Percentiles rank a stretch among this genome's conserved stretches.
Conservation (phyloP, 306 rosid species). For the Lotus japonicus region DNA sequence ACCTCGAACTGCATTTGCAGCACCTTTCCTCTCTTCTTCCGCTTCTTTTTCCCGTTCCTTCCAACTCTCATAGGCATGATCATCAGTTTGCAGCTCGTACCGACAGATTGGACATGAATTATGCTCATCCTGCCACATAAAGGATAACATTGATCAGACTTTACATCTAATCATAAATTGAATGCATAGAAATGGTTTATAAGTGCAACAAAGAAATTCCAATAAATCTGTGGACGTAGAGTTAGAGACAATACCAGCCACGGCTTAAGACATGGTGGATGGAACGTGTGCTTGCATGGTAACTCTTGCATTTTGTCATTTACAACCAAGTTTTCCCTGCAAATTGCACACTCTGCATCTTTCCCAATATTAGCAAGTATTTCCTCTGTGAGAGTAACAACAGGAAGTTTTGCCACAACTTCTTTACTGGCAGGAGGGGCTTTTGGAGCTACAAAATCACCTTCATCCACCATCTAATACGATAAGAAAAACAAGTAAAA, state of each 20-base stretch:
- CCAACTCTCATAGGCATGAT: conserved; percentile 89
- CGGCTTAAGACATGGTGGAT: conserved; percentile 89
- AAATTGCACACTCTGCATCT: conserved; percentile 84
- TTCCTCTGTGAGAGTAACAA: conserved; percentile 67
- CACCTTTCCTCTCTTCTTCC: conserved; percentile 91
- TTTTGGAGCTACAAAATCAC: conserved; percentile 47
- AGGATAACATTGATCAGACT: neutral
- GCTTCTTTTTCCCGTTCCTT: conserved; percentile 96
- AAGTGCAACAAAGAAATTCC: neutral
- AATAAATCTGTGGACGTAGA: neutral
- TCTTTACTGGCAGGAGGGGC: conserved; percentile 97
- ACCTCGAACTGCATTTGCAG: conserved; percentile 85
- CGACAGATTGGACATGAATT: conserved; percentile 91
- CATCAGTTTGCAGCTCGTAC: conserved; percentile 83
- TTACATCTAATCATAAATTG: conserved; percentile 1
- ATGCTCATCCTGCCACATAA: conserved; percentile 61
- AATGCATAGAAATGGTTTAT: conserved; percentile 6
- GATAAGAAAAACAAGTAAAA: no score
- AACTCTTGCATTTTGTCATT: conserved; percentile 88
- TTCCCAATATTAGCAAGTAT: conserved; percentile 54
- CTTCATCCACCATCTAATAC: conserved; percentile 48
- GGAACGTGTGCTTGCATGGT: conserved; percentile 98
- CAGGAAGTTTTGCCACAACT: conserved; percentile 83
- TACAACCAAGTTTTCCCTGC: conserved; percentile 69
- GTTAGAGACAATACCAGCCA: conserved; percentile 71